Conservation (phyloP, 2,329 filamentous ascomycete genomes). For the Colletotrichum horii region DNA sequence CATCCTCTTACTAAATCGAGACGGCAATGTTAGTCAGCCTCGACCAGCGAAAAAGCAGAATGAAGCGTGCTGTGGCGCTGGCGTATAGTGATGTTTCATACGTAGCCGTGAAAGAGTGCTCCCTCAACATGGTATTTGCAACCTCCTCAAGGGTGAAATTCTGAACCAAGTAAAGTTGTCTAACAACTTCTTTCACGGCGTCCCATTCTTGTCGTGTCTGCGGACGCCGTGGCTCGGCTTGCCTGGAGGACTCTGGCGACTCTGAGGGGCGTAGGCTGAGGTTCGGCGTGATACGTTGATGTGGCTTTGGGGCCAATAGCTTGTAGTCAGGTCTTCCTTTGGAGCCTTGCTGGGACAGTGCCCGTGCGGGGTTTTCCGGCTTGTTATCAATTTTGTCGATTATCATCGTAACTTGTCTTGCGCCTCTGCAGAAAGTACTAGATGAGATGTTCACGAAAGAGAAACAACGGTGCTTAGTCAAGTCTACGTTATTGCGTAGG, state of each 20-base stretch:
- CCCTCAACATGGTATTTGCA: background rate
- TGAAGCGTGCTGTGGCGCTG: too few relatives aligned
- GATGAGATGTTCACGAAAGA: too few relatives aligned
- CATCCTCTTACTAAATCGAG: background rate
- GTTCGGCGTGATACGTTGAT: background rate
- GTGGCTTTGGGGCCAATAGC: background rate
- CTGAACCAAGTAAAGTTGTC: background rate
- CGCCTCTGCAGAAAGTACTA: too few relatives aligned
- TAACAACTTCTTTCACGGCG: fast-evolving
- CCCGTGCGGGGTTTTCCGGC: background rate
- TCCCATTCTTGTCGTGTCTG: background rate
- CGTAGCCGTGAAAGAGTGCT: background rate
- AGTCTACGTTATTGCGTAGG: too few relatives aligned
- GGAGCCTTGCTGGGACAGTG: background rate
- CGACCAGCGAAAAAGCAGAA: too few relatives aligned
- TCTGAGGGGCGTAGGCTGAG: fast-evolving
- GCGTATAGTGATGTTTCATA: background rate
- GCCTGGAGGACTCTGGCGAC: fast-evolving
- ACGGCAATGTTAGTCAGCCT: too few relatives aligned
- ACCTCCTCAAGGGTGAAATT: background rate
- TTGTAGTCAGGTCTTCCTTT: background rate
- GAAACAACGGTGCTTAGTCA: too few relatives aligned
- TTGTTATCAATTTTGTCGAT: fast-evolving
- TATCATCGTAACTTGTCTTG: background rate
- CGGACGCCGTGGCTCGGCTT: background rate